Conservation (phyloP, 2,329 filamentous ascomycete genomes). For the Colletotrichum cordylinicola region DNA sequence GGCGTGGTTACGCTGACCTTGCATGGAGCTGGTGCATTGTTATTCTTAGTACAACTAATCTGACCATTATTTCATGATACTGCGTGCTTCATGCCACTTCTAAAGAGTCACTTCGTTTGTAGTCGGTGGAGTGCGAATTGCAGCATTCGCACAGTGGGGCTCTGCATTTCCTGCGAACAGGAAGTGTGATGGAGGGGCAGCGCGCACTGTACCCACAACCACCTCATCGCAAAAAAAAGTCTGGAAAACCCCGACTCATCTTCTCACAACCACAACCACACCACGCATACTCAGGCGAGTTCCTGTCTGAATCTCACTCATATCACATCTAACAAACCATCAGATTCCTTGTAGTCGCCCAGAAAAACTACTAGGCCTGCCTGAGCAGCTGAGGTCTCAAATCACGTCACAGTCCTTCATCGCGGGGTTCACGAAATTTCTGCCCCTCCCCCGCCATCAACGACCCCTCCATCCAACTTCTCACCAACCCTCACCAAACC, state of each 20-base stretch:
- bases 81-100: neutral
- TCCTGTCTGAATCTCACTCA: neutral
- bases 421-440: neutral
- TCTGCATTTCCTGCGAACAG: neutral
- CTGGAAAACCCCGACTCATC: slow-evolving; percentile 6
- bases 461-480: neutral
- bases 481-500: neutral
- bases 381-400: neutral
- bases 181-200: neutral
- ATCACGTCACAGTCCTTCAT: neutral
- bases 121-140: neutral
- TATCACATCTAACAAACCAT: accelerated
- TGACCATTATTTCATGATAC: neutral
- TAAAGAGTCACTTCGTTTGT: neutral
- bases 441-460: neutral
- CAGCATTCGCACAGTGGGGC: neutral
- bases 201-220: slow-evolving; percentile 19
- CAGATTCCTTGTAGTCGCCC: accelerated
- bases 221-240: neutral
- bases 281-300: neutral
- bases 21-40: neutral
- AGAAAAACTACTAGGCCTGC: neutral
- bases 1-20: neutral
- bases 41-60: neutral
- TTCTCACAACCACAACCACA: neutral